Evolutionary conservation across 176 grass and related monocot species (phyloP).

Genomic region (Oryza nivara): DNA sequence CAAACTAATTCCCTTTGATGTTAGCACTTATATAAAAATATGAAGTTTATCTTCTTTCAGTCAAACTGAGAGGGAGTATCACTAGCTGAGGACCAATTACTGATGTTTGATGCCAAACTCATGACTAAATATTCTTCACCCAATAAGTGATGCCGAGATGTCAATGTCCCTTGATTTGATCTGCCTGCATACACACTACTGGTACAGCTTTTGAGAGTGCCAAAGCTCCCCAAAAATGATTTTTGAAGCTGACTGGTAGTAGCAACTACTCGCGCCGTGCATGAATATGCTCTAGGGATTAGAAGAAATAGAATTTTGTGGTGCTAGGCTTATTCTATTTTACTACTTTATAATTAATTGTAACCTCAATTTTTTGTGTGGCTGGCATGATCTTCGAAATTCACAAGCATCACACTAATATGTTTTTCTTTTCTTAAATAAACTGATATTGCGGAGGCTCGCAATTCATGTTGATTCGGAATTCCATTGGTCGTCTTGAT

Average conservation of each 20-base stretch:
- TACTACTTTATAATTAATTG: neutral
- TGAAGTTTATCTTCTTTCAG: too few relatives aligned
- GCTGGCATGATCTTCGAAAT: too few relatives aligned
- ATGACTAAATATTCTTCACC: neutral
- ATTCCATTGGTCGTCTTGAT: conserved; percentile 5
- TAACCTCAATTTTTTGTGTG: neutral
- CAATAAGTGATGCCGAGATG: neutral
- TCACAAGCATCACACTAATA: neutral
- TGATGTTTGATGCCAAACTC: too few relatives aligned
- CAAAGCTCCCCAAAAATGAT: neutral
- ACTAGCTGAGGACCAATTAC: too few relatives aligned
- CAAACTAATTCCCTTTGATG: too few relatives aligned
- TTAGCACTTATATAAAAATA: too few relatives aligned
- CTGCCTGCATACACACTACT: neutral
- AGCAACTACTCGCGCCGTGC: neutral
- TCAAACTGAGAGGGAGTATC: too few relatives aligned
- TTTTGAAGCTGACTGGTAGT: neutral
- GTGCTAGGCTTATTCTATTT: too few relatives aligned
- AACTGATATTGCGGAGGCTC: neutral
- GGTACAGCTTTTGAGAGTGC: neutral
- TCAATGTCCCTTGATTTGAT: neutral
- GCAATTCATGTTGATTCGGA: neutral
- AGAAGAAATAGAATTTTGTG: too few relatives aligned
- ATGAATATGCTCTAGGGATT: too few relatives aligned
- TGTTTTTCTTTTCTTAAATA: neutral